A percentile compares a stretch with the other conserved stretches of the same genome.
Conservation (phyloP, 2,329 filamentous ascomycete genomes). For the Periconia macrospinosa region DNA sequence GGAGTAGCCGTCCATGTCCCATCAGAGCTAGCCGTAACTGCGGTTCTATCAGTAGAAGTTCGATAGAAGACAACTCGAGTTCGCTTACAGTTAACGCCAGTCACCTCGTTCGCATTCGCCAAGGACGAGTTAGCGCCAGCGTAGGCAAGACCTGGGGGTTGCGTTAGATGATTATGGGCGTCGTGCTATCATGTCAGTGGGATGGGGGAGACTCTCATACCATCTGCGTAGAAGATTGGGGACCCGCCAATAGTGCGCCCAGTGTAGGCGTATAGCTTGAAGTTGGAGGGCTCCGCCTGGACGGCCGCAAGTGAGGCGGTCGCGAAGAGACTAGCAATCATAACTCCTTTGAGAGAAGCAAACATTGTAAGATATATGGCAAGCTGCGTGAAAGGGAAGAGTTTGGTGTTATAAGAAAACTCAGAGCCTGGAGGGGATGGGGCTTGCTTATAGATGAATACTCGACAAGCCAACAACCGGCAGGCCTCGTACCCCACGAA, state of each 20-base stretch:
- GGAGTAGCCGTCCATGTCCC: conserved; percentile 3
- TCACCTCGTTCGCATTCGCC: background rate
- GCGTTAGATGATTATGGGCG: too few relatives aligned
- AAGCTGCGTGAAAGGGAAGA: background rate
- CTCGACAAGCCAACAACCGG: background rate
- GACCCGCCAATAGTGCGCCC: background rate
- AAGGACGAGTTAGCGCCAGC: background rate
- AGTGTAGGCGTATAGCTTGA: conserved; percentile 3
- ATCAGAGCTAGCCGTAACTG: conserved; percentile 3
- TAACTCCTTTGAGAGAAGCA: background rate
- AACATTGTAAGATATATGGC: background rate
- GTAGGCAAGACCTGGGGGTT: too few relatives aligned
- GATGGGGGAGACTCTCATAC: background rate
- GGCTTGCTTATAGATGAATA: background rate
- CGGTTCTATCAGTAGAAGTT: background rate
- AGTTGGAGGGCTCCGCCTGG: conserved; percentile 4
- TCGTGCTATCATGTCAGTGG: background rate
- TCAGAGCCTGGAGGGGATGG: background rate
- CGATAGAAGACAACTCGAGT: background rate
- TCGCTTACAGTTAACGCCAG: conserved; percentile 1
- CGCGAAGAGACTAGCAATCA: background rate
- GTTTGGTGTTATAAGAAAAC: background rate
- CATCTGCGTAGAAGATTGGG: conserved; percentile 2
- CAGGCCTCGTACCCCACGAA: background rate
- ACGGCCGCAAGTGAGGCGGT: conserved; percentile 2